Percentiles rank a stretch among this genome's conserved stretches.
These are phyloP conservation scores for Sporothrix mexicana DNA, from an alignment of 2,329 filamentous ascomycete species.

Conservation along the genomic window DNA sequence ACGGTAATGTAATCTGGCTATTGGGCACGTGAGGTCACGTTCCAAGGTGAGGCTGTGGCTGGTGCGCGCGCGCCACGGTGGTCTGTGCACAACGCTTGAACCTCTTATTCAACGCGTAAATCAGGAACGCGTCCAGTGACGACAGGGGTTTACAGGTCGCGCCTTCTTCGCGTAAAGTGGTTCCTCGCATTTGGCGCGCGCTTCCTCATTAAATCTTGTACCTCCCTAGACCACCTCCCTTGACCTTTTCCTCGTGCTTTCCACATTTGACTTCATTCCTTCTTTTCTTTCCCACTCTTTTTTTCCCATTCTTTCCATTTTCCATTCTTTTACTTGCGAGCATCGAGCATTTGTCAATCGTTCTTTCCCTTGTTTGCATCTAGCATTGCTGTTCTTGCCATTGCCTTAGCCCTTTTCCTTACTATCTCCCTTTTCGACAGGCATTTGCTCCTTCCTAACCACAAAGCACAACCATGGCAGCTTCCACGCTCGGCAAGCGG, in stretches of 20 bases:
- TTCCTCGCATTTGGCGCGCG: conserved; percentile 32
- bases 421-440: neutral
- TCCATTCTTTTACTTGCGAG: conserved; percentile 10
- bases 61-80: conserved; percentile 28
- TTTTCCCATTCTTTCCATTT: conserved; percentile 17
- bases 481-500: conserved; percentile 35
- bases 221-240: conserved; percentile 25
- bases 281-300: conserved; percentile 25
- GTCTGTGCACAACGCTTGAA: conserved; percentile 12
- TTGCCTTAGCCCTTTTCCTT: conserved; percentile 22
- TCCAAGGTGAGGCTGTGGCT: conserved; percentile 10
- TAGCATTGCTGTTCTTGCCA: neutral
- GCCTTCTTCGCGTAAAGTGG: conserved; percentile 34
- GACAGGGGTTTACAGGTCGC: neutral
- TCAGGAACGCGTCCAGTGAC: conserved; percentile 17
- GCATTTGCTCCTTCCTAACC: conserved; percentile 13
- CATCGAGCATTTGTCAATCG: conserved; percentile 11
- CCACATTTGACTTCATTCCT: conserved; percentile 3
- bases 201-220: conserved; percentile 30
- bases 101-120: conserved; percentile 24
- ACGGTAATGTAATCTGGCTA: neutral
- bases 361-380: conserved; percentile 11
- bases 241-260: conserved; percentile 14
- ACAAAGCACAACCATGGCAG: conserved; percentile 26
- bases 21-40: neutral